Evolutionary conservation across 2,329 filamentous ascomycete species (phyloP).

Genomic region (Aspergillus fijiensis): DNA sequence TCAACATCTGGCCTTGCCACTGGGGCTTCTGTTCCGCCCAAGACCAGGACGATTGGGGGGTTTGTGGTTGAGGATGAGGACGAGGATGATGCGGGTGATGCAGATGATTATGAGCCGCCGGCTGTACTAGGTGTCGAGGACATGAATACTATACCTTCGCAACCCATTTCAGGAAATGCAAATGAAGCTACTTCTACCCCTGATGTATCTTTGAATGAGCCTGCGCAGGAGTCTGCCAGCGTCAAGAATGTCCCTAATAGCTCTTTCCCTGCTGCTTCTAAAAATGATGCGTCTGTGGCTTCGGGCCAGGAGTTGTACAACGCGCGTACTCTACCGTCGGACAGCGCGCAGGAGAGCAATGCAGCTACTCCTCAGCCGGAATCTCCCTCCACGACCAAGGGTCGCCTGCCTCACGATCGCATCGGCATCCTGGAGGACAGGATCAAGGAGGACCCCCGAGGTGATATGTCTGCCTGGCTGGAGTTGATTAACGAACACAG

Average conservation of each 20-base stretch:
- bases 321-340: slow-evolving; percentile 32
- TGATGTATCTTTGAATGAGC: slow-evolving; percentile 62
- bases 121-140: slow-evolving; percentile 51
- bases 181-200: slow-evolving; percentile 55
- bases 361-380: slow-evolving; percentile 43
- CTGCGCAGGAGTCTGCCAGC: slow-evolving; percentile 51
- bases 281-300: slow-evolving; percentile 40
- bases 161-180: slow-evolving; percentile 56
- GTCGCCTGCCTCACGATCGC: slow-evolving; percentile 68
- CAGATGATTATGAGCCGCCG: slow-evolving; percentile 55
- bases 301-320: slow-evolving; percentile 40
- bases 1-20: slow-evolving; percentile 32
- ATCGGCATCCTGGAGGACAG: slow-evolving; percentile 83
- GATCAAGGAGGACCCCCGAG: slow-evolving; percentile 86
- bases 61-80: slow-evolving; percentile 65
- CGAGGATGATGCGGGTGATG: slow-evolving; percentile 53
- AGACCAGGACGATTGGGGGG: slow-evolving; percentile 58
- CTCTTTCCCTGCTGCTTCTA: slow-evolving; percentile 50
- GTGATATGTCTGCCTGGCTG: slow-evolving; percentile 90
- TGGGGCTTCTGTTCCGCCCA: slow-evolving; percentile 37
- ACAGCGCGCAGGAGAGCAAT: slow-evolving; percentile 38
- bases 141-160: slow-evolving; percentile 51
- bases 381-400: slow-evolving; percentile 47
- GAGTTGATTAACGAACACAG: slow-evolving; percentile 81
- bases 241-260: slow-evolving; percentile 52